Base-by-base conservation (phyloP, 768 basidiomycete species). In the Lyophyllum atratum region DNA sequence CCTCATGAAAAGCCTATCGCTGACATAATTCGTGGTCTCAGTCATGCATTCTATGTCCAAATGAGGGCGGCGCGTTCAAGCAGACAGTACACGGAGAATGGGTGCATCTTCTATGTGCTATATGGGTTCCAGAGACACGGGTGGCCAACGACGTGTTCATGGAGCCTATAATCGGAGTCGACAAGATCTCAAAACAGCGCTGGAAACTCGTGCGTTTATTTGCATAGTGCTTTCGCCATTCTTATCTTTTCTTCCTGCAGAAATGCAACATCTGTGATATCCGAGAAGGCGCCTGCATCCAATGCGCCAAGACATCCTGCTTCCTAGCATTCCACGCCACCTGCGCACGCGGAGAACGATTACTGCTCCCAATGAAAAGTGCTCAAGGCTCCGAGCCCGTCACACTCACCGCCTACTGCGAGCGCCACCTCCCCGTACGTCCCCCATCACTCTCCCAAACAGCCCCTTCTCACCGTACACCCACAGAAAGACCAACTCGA, bases 1-100 rank as follows among this genome's bases (percentile, higher is more conserved):
- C 29, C 24, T 50, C 19, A 17, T 19, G 34, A 31, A 19, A 9
- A 28, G 26, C 19, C 14, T 37, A 50, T 0, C 0, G 31, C 15
- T 55, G 50, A 44, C 10, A 33, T 9, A 43, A n/a, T 33, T 43
- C 33, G 50, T 10, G 47, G 45, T 33, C 9, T 12, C 24, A 98
- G 95, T 86, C 88, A 17, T 99, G 97, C 69, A 80, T 94, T n/a
- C 80, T 98, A 46, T 99, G 97, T 67, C 97, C 97, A 0, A 93
- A 92, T 58, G 93, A 98, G 74, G 95, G 92, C 5, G 97, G 97
- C 19, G 97, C 97, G 0, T 99, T 98, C 80, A 99, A 99, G 70
- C 97, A 99, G 72, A 98, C 97, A 0, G 81, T 85, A 0, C 80
- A 87, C 28, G 94, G 93, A 0, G 89, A 93, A 59, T 99, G 97